A percentile compares a stretch with the other conserved stretches of the same genome.
Evolutionary conservation across 2,329 filamentous ascomycete genomes (phyloP).

Genomic region (Diaporthe ampelina): DNA sequence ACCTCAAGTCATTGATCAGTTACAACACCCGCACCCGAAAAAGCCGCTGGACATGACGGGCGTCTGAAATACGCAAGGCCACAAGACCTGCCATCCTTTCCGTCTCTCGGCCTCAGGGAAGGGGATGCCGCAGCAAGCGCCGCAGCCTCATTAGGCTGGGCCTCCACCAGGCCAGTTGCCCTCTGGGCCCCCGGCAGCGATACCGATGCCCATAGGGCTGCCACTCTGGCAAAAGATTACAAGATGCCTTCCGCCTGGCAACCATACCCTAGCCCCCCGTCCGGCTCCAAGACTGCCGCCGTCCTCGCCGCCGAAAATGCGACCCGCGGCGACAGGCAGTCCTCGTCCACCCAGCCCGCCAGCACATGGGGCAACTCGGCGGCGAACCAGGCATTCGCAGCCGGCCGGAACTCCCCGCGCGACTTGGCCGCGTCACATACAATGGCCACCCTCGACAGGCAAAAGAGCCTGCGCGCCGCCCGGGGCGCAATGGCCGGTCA

Average conservation of each 20-base stretch:
- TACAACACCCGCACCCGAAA: background rate
- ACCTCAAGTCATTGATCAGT: background rate
- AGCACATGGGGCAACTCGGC: constrained; percentile 74
- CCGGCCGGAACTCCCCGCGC: constrained; percentile 46
- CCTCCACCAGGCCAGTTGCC: constrained; percentile 65
- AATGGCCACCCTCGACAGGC: constrained; percentile 61
- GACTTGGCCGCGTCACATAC: constrained; percentile 55
- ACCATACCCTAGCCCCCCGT: constrained; percentile 67
- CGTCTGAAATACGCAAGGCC: constrained; percentile 79
- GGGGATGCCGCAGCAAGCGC: constrained; percentile 76
- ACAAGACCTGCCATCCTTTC: constrained; percentile 81
- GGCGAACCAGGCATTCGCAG: constrained; percentile 66
- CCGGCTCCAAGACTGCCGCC: constrained; percentile 60
- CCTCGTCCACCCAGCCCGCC: constrained; percentile 36
- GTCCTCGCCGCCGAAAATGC: constrained; percentile 60
- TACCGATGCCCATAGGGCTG: constrained; percentile 63
- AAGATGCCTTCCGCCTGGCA: constrained; percentile 62
- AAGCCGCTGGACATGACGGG: constrained; percentile 50
- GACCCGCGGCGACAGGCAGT: constrained; percentile 60
- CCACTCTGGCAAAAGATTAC: constrained; percentile 50
- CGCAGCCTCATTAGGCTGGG: constrained; percentile 81
- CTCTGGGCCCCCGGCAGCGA: constrained; percentile 75
- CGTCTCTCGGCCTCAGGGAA: constrained; percentile 72
- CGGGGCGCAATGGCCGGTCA: constrained; percentile 78
- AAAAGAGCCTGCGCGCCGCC: constrained; percentile 80